Percentiles rank a stretch among this genome's conserved stretches.
Conservation (phyloP, 352 stramenopile genomes). For the Globisporangium paddicum region DNA sequence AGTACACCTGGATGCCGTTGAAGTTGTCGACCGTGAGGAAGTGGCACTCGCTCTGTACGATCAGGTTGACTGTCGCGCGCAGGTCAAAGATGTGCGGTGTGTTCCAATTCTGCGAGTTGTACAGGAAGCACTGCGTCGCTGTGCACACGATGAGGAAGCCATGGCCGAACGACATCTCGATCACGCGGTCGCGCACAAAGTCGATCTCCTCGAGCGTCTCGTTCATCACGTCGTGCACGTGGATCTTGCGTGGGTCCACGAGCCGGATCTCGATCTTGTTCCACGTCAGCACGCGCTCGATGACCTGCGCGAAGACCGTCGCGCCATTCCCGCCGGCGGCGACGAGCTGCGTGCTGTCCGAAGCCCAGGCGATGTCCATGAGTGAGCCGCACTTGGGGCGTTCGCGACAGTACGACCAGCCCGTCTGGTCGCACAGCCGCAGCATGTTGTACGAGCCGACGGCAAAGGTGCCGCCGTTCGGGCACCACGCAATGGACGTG, state of each 20-base stretch:
- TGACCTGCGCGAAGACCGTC: conserved; percentile 87
- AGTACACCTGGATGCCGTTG: conserved; percentile 88
- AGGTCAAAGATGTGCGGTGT: conserved; percentile 93
- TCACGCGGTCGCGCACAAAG: conserved; percentile 88
- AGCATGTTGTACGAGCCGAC: conserved; percentile 92
- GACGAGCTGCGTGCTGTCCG: conserved; percentile 90
- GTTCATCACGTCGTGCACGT: conserved; percentile 86
- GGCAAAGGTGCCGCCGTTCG: conserved; percentile 88
- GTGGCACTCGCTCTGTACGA: conserved; percentile 84
- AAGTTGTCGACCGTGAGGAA: conserved; percentile 91
- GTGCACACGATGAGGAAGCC: conserved; percentile 92
- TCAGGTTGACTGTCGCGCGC: conserved; percentile 76
- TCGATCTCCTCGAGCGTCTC: conserved; percentile 91
- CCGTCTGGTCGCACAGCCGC: conserved; percentile 91
- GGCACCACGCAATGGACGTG: conserved; percentile 90
- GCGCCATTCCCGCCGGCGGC: conserved; percentile 83
- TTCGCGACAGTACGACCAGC: conserved; percentile 89
- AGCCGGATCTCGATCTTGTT: conserved; percentile 88
- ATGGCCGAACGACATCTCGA: conserved; percentile 90
- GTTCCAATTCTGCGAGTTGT: conserved; percentile 90
- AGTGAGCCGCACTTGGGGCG: conserved; percentile 78
- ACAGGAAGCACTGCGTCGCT: conserved; percentile 91
- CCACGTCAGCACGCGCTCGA: conserved; percentile 82
- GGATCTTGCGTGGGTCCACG: conserved; percentile 83
- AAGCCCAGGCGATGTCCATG: conserved; percentile 86